Evolutionary conservation across 441 rosid species (phyloP), one percentile per base, ranked within the genome.

Genomic region (Dalechampia spathulata): DNA sequence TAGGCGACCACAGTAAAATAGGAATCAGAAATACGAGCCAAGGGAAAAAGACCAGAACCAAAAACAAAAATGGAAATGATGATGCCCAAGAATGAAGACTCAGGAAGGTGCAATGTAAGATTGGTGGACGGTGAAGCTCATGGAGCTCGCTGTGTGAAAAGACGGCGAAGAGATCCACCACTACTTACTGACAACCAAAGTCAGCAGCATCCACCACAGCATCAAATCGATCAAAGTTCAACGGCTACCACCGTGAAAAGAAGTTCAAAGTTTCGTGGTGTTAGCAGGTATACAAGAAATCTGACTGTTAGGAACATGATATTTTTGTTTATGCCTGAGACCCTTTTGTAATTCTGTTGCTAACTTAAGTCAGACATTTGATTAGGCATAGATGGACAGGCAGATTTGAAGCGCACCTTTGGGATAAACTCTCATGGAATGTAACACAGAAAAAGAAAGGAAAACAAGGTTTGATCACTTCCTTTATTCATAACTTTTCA

Each of bases 371-470:
- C 4, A 16, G 11, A 9, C 20, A 10, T 39, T 38, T 38, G 51
- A 52, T 46, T 69, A 80, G 90, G 42, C 87, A 84, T 67, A 52
- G 90, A 38, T 83, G 87, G 90, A 83, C 90, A 0, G 85, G 85
- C 11, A 56, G 83, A 56, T 83, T 54, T 61, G 90, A 81, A 65
- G 90, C 90, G 17, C 90, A 81, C 55, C 48, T 83, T 65, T 83
- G 90, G 90, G 90, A 83, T 63, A 83, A 83, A 64, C 66, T 74
- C 7, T 75, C 87, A 3, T 83, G 90, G 90, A 83, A 81, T 58
- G 74, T 63, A 23, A 77, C 90, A 44, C 90, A 83, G 65, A 83
- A 72, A 78, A 83, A 83, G 78, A 83, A 83, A 69, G 90, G 90
- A 46, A 81, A 79, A 69, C 87, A 83, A 78, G 86, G 90, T 72